Base-by-base conservation (phyloP, 2,329 filamentous ascomycete genomes). In the Raffaelea arxii region DNA sequence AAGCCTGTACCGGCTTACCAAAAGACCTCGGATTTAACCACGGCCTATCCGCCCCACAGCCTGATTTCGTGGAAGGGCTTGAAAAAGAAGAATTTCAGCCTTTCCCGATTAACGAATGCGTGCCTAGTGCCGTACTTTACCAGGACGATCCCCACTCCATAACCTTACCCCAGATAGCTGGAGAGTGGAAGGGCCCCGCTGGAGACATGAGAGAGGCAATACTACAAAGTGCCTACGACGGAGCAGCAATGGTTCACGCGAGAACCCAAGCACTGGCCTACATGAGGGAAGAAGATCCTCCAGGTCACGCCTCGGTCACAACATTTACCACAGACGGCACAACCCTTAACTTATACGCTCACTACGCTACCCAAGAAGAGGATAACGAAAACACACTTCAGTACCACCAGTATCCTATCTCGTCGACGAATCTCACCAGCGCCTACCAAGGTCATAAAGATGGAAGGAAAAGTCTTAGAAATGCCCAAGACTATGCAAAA, bases 311-410 rank as follows among this genome's bases (percentile, higher is more conserved):
- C 9, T 36, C 49, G 5, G 23, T 61, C 47, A 54, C 53, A 3
- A 61, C 58, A 0, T 60, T 61, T 40, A 53, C 52, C 22, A 58
- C 56, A 1, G 44, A 61, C 27, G 60, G 59, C n/a, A 50, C 41
- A 2, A 50, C 27, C 7, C 30, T 61, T 27, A 52, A 57, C 38
- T 35, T 56, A 10, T 62, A 46, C 18, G 56, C 58, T 2, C 59
- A 62, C 24, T 56, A 62, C 43, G 49, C 58, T 14, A 40, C 43
- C 2, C 14, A 3, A 18, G 36, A 54, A 3, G 37, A 40, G 16
- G 22, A 36, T 18, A 35, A 21, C 35, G 27, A 16, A 30, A 16
- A 30, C 27, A 38, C 23, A 4, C 16, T 39, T 16, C 4, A 38
- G 16, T 58, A 58, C 38, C 53, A 58, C 49, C 55, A 59, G 45